Conservation (phyloP, 2,329 filamentous ascomycete species). For the Nemania sp. region DNA sequence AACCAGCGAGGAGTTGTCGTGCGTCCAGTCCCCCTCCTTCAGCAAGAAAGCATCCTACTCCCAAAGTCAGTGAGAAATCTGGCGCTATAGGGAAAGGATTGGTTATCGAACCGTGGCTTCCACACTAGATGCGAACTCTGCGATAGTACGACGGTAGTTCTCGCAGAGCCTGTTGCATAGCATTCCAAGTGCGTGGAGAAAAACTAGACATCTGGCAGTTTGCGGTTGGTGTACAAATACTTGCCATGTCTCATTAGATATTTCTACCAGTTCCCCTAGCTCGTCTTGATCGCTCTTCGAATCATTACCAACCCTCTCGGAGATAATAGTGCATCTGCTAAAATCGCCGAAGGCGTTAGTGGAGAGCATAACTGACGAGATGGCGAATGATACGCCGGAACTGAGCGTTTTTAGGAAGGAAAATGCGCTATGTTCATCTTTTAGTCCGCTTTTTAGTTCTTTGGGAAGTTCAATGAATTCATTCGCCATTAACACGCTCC, state of each 20-base stretch:
- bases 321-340: slow-evolving; percentile 22
- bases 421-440: no score
- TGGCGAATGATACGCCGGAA: slow-evolving; percentile 4
- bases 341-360: slow-evolving; percentile 26
- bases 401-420: neutral
- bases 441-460: neutral
- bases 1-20: neutral
- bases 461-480: neutral
- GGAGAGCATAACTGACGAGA: slow-evolving; percentile 23
- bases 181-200: slow-evolving; percentile 10
- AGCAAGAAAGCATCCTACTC: slow-evolving; percentile 11
- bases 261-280: neutral
- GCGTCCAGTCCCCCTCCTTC: slow-evolving; percentile 1
- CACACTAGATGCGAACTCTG: slow-evolving; percentile 5
- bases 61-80: neutral
- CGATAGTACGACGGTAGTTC: slow-evolving; percentile 15
- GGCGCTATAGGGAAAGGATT: neutral
- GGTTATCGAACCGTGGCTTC: slow-evolving; percentile 6
- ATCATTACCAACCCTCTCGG: slow-evolving; percentile 6
- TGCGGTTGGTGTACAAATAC: slow-evolving; percentile 27
- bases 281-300: neutral
- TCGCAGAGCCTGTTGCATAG: slow-evolving; percentile 11
- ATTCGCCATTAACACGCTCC: neutral
- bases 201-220: slow-evolving; percentile 24
- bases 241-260: slow-evolving; percentile 21